Evolutionary conservation across 2,329 filamentous ascomycete genomes (phyloP).

Genomic region (Teratosphaeria nubilosa): DNA sequence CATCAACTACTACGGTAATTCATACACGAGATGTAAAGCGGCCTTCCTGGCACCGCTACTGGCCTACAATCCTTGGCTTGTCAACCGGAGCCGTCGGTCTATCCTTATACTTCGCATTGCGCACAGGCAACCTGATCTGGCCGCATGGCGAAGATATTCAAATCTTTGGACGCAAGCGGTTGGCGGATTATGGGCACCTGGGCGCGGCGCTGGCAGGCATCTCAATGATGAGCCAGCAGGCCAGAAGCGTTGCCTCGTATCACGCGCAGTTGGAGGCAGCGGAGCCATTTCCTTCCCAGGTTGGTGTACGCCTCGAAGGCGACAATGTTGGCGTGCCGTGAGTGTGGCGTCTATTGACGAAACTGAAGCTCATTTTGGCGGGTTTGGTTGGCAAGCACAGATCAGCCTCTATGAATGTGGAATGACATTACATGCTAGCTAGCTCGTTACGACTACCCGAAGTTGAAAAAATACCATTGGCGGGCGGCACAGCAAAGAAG

Average conservation of each 20-base stretch:
- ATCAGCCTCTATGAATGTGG: too few species aligned
- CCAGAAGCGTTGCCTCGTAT: neutral
- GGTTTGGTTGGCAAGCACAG: too few species aligned
- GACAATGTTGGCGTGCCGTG: neutral
- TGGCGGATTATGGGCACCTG: constrained; percentile 25
- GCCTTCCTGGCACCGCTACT: constrained; percentile 11
- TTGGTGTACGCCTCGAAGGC: neutral
- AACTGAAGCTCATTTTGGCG: too few species aligned
- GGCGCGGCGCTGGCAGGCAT: constrained; percentile 25
- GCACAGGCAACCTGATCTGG: constrained; percentile 18
- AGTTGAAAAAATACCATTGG: neutral
- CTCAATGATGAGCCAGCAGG: neutral
- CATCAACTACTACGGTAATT: constrained; percentile 1
- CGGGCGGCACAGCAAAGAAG: neutral
- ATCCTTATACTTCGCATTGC: constrained; percentile 13
- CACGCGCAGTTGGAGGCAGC: neutral
- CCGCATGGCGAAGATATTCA: constrained; percentile 24
- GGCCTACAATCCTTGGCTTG: constrained; percentile 12
- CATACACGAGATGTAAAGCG: neutral
- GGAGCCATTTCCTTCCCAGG: neutral
- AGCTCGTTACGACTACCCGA: neutral
- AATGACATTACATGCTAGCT: neutral
- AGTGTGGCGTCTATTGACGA: neutral
- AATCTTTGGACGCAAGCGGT: constrained; percentile 24
- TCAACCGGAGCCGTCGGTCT: constrained; percentile 9